A percentile compares a stretch with the other conserved stretches of the same genome.
phyloP scores from a whole-genome alignment of 2,329 filamentous ascomycete genomes.

The Ceratocystis huliohia region DNA sequence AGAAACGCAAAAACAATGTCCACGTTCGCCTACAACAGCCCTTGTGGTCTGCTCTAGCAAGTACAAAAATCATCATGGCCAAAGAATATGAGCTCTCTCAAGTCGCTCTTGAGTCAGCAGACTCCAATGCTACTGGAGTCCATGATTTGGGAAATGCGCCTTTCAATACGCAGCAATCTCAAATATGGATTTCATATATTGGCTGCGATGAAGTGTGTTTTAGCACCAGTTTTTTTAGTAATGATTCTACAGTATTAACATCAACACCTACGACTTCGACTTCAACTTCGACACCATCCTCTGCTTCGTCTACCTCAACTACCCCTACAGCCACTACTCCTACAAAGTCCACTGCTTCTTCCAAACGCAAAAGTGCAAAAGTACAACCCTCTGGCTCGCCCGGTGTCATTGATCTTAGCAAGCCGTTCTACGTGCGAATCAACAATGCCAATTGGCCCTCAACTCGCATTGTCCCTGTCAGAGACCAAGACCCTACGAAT shows the following conservation, averaged over 20 bases:
- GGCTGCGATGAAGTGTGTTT: slow-evolving; percentile 68
- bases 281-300: not conserved
- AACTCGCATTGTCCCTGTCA: slow-evolving; percentile 50
- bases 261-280: slow-evolving; percentile 4
- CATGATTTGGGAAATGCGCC: slow-evolving; percentile 65
- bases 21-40: slow-evolving; percentile 84
- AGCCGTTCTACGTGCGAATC: slow-evolving; percentile 66
- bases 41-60: slow-evolving; percentile 85
- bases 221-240: slow-evolving; percentile 53
- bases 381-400: slow-evolving; percentile 22
- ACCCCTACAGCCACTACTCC: slow-evolving; percentile 26
- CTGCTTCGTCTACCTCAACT: slow-evolving; percentile 21
- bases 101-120: slow-evolving; percentile 57
- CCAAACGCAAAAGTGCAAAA: too few relatives aligned
- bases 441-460: slow-evolving; percentile 73
- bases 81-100: slow-evolving; percentile 81
- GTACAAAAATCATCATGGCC: slow-evolving; percentile 91
- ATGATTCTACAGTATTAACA: slow-evolving; percentile 28
- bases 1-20: slow-evolving; percentile 79
- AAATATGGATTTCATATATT: slow-evolving; percentile 72
- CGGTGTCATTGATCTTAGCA: slow-evolving; percentile 50
- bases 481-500: slow-evolving; percentile 23
- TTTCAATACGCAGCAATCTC: slow-evolving; percentile 55
- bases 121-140: slow-evolving; percentile 62
- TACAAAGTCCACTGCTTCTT: not conserved